Evolutionary conservation across 2,329 filamentous ascomycete species (phyloP), one percentile per base, ranked within the genome.

Genomic region (Kalmusia sp.): DNA sequence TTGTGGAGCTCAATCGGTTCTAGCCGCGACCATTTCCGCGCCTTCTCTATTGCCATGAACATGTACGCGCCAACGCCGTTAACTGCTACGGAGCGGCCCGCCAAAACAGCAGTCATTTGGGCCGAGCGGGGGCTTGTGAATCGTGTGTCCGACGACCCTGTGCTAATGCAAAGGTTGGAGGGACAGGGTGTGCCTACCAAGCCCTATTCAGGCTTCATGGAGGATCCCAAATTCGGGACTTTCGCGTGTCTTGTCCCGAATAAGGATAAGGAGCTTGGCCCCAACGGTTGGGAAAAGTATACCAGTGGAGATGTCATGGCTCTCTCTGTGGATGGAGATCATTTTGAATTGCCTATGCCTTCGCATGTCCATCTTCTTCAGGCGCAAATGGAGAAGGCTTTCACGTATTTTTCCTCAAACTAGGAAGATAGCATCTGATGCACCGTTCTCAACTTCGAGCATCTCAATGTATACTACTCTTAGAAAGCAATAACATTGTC

Each of bases 331-430:
- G 15, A 21, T 22, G 38, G 17, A 8, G 38, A 41, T 21, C 38
- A 41, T 41, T 25, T 41, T n/a, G 38, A 41, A 6, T n/a, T 41
- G 22, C 38, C 38, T 6, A 41, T 25, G 38, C 38, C 38, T 6
- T n/a, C 11, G 17, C 22, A 22, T 25, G 38, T 25, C 7, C 8
- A 22, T 6, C 8, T 41, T 21, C 9, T 41, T 8, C 17, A 21
- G 8, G 38, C 5, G 15, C 5, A 8, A 8, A 41, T 41, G 38
- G 38, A 41, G 17, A 41, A 41, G n/a, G 38, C 38, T 14, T 25
- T 41, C 8, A 19, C 8, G 22, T 25, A 41, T 22, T 41, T 90
- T 86, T 28, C 34, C n/a, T n/a, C n/a, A n/a, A n/a, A n/a, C n/a
- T n/a, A n/a, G n/a, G n/a, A n/a, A n/a, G n/a, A n/a, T n/a, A n/a